Percentiles rank a stretch among this genome's conserved stretches.
phyloP scores from a whole-genome alignment of 345 rosid genomes.

The Arabidopsis thaliana region TAIR10.1 NC_003070.9:23541001-23541500 shows the following conservation, averaged over 20 bases:
- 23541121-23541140: constrained; percentile 14
- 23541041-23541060: constrained; percentile 2
- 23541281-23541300: constrained; percentile 74
- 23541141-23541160: constrained; percentile 2
- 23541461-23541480: constrained; percentile 59
- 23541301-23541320: constrained; percentile 57
- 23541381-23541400: constrained; percentile 85
- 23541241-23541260: constrained; percentile 86
- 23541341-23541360: constrained; percentile 53
- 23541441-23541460: constrained; percentile 52
- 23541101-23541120: neutral
- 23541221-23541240: constrained; percentile 50
- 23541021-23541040: neutral
- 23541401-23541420: constrained; percentile 43
- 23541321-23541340: constrained; percentile 63
- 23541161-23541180: constrained; percentile 44
- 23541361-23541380: constrained; percentile 96
- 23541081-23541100: constrained; percentile 1
- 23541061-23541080: neutral
- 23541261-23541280: constrained; percentile 98
- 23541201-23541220: neutral
- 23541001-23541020: constrained; percentile 10
- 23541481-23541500: constrained; percentile 61
- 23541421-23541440: constrained; percentile 9
- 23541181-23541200: constrained; percentile 7